Evolutionary conservation across 2,329 filamentous ascomycete species (phyloP).

Genomic region (Cladosporium sphaerospermum): DNA sequence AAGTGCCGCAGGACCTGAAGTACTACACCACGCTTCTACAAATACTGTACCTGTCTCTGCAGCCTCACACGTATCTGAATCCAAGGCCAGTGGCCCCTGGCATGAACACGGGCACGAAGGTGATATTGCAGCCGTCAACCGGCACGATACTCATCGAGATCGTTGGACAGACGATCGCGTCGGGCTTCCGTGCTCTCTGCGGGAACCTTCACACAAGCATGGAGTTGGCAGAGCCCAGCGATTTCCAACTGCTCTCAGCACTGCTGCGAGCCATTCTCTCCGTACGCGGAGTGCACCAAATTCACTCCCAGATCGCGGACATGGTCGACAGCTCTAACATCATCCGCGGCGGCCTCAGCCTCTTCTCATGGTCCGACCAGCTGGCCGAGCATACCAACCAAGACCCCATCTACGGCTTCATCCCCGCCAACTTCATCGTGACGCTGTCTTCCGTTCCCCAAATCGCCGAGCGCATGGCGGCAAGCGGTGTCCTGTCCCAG

Average conservation of each 20-base stretch:
- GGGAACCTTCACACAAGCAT: conserved; percentile 64
- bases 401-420: conserved; percentile 87
- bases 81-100: conserved; percentile 1
- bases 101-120: conserved; percentile 13
- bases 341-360: conserved; percentile 71
- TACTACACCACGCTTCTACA: conserved; percentile 83
- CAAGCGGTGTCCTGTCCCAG: conserved; percentile 75
- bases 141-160: conserved; percentile 66
- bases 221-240: conserved; percentile 52
- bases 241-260: conserved; percentile 80
- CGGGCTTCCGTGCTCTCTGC: conserved; percentile 75
- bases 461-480: conserved; percentile 83
- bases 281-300: conserved; percentile 63
- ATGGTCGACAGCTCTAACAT: conserved; percentile 57
- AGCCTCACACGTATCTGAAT: conserved; percentile 46
- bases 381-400: conserved; percentile 63
- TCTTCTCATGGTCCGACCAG: conserved; percentile 91
- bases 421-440: conserved; percentile 82
- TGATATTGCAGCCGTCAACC: neutral
- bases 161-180: conserved; percentile 69
- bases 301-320: conserved; percentile 39
- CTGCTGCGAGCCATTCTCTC: conserved; percentile 79
- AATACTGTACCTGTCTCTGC: conserved; percentile 75
- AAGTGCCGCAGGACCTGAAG: conserved; percentile 50
- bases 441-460: conserved; percentile 75